These are phyloP conservation scores for Cryoendolithus antarcticus DNA, from an alignment of 2,329 filamentous ascomycete species.

Conservation along the genomic window DNA sequence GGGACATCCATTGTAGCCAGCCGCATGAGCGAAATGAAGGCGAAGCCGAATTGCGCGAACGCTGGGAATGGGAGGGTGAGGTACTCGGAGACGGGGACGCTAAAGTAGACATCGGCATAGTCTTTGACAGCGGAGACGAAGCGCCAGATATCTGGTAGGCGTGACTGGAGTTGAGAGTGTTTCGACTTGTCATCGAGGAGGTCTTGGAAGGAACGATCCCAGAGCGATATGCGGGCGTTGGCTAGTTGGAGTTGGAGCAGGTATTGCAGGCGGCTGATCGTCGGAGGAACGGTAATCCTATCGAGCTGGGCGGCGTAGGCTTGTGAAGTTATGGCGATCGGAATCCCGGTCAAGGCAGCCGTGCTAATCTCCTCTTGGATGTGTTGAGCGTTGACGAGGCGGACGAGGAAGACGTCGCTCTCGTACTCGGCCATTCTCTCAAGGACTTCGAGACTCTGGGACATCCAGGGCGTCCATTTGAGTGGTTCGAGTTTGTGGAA, in stretches of 20 bases:
- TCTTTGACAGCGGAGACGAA: conserved; percentile 13
- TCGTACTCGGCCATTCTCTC: conserved; percentile 14
- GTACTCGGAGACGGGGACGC: conserved; percentile 14
- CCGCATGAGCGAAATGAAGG: conserved; percentile 17
- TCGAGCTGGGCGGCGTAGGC: conserved; percentile 18
- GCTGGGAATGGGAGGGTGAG: conserved; percentile 16
- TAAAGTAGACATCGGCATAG: conserved; percentile 16
- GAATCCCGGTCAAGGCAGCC: conserved; percentile 13
- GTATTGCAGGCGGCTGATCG: conserved; percentile 10
- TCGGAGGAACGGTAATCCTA: conserved; percentile 8
- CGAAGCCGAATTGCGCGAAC: conserved; percentile 19
- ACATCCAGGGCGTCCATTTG: conserved; percentile 15
- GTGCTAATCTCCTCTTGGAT: conserved; percentile 15
- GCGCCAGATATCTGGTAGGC: conserved; percentile 15
- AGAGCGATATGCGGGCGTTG: conserved; percentile 15
- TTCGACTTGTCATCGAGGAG: conserved; percentile 13
- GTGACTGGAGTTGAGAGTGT: conserved; percentile 8
- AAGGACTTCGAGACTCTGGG: conserved; percentile 12
- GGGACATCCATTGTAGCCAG: conserved; percentile 18
- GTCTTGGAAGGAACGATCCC: conserved; percentile 15
- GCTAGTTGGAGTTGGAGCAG: conserved; percentile 16
- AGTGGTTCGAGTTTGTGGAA: conserved; percentile 20
- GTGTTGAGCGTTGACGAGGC: conserved; percentile 18
- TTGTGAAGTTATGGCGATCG: conserved; percentile 15
- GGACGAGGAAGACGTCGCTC: conserved; percentile 18